These are phyloP conservation scores for Candida nanaspora DNA, from an alignment of 805 yeast genomes.

Conservation along the genomic window DNA sequence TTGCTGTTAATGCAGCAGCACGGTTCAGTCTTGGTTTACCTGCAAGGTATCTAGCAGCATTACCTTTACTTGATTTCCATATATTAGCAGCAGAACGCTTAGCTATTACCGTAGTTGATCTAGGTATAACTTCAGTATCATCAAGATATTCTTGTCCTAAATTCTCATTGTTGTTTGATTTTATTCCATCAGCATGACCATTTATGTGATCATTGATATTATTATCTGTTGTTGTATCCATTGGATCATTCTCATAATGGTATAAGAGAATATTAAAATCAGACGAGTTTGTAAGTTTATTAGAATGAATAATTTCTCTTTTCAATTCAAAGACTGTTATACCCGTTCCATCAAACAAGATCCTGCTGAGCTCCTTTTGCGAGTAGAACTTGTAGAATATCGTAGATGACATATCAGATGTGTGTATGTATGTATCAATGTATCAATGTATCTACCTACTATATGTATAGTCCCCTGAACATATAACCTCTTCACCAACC, in stretches of 20 bases:
- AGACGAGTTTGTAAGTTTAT: constrained; percentile 74
- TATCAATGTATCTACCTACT: too few relatives aligned
- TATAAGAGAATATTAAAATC: constrained; percentile 74
- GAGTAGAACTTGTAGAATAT: constrained; percentile 83
- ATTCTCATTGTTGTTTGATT: background rate
- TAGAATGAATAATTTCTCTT: constrained; percentile 77
- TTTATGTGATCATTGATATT: constrained; percentile 30
- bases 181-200: constrained; percentile 25
- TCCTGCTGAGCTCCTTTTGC: constrained; percentile 70
- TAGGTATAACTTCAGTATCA: constrained; percentile 85
- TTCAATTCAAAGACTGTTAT: constrained; percentile 91
- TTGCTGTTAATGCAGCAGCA: constrained; percentile 18
- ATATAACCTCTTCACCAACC: too few relatives aligned
- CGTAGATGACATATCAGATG: constrained; percentile 65
- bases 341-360: constrained; percentile 94
- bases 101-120: constrained; percentile 80
- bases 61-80: constrained; percentile 37
- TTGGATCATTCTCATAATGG: constrained; percentile 18
- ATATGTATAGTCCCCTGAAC: too few relatives aligned
- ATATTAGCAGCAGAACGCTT: constrained; percentile 68
- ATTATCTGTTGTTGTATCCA: constrained; percentile 16
- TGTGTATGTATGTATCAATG: background rate
- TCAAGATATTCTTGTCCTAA: constrained; percentile 55
- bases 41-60: constrained; percentile 62
- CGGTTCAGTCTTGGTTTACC: constrained; percentile 54